These are phyloP conservation scores for Oryza australiensis DNA, from an alignment of 176 grass and related monocot genomes.

Conservation along the genomic window DNA sequence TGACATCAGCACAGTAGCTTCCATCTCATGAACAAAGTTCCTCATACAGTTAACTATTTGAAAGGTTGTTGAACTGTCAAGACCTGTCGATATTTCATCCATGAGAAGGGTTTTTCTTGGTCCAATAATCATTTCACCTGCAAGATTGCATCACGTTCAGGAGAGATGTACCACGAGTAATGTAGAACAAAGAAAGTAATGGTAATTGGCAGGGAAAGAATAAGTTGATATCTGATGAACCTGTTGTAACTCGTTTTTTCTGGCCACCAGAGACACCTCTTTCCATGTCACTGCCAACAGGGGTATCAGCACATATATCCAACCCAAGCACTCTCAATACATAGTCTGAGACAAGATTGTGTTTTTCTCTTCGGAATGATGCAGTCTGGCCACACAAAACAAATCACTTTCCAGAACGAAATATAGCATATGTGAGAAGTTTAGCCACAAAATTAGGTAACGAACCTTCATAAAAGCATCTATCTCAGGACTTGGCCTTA, in stretches of 20 bases:
- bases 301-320: conserved; percentile 71
- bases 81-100: conserved; percentile 90
- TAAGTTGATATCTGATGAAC: conserved; percentile 30
- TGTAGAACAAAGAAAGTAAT: neutral
- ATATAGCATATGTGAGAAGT: neutral
- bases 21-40: conserved; percentile 84
- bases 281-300: conserved; percentile 75
- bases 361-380: conserved; percentile 48
- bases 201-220: neutral
- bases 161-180: neutral
- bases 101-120: conserved; percentile 75
- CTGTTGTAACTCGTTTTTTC: conserved; percentile 79
- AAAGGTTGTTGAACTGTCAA: conserved; percentile 79
- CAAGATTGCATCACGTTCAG: neutral
- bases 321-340: conserved; percentile 66
- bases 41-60: conserved; percentile 76
- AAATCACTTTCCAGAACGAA: conserved; percentile 15
- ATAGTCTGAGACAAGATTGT: conserved; percentile 70
- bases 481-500: conserved; percentile 68
- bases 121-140: conserved; percentile 85
- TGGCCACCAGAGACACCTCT: conserved; percentile 87
- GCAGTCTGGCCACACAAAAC: conserved; percentile 40
- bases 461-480: conserved; percentile 87
- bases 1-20: conserved; percentile 78
- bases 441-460: neutral